Percentiles rank a stretch among this genome's conserved stretches.
These are phyloP conservation scores for Trichoderma sp. DNA, from an alignment of 2,329 filamentous ascomycete genomes.

Conservation along the genomic window DNA sequence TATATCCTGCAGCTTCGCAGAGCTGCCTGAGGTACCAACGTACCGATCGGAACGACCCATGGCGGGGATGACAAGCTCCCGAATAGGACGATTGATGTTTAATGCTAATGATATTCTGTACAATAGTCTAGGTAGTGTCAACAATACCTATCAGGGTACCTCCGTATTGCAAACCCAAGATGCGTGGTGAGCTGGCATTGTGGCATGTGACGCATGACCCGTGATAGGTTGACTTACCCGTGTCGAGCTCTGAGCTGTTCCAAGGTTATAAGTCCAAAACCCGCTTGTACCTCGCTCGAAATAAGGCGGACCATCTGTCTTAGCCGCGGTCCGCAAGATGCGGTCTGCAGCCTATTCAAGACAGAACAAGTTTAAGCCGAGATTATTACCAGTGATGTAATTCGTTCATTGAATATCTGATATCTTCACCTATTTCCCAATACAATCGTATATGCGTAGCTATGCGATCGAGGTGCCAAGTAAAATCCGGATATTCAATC, in stretches of 20 bases:
- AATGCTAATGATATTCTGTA: neutral
- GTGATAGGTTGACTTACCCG: neutral
- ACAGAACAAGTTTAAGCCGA: neutral
- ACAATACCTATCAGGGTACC: neutral
- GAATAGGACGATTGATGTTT: neutral
- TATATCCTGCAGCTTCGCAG: slow-evolving; percentile 39
- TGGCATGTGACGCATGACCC: neutral
- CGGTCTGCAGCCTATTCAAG: neutral
- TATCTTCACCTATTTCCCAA: neutral
- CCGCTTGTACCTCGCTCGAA: neutral
- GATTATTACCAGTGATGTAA: neutral
- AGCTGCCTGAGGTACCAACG: neutral
- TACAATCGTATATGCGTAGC: neutral
- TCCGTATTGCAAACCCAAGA: neutral
- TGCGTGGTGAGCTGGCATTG: neutral
- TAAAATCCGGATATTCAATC: neutral
- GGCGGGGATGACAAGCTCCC: neutral
- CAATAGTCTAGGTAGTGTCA: neutral
- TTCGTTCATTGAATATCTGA: neutral
- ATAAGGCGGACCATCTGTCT: neutral
- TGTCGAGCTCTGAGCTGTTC: neutral
- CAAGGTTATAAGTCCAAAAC: neutral
- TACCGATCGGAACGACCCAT: neutral
- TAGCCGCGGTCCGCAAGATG: slow-evolving; percentile 49
- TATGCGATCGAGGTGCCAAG: neutral